Conservation (phyloP, 768 basidiomycete species). For the Pleurotus cornucopiae region DNA sequence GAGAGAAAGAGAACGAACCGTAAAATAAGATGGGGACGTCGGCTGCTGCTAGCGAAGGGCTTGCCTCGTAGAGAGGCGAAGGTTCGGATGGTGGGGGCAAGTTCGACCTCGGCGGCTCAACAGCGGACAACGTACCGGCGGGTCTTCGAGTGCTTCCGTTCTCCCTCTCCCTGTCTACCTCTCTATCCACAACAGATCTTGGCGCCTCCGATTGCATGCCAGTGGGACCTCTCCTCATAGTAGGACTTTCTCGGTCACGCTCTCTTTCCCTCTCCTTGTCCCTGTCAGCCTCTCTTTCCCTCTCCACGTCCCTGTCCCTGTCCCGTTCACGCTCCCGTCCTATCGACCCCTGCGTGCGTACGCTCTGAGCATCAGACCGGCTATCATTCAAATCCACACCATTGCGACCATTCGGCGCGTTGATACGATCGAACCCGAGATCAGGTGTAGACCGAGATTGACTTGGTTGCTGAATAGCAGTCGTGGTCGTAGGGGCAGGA, state of each 20-base stretch:
- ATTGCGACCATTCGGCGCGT: neutral
- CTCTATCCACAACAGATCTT: too few relatives aligned
- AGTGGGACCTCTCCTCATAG: too few relatives aligned
- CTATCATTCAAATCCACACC: neutral
- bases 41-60: neutral
- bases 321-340: neutral
- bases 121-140: neutral
- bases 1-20: slow-evolving; percentile 45
- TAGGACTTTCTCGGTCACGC: neutral
- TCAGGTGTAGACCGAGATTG: neutral
- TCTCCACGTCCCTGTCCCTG: neutral
- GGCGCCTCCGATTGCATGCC: too few relatives aligned
- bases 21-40: slow-evolving; percentile 85
- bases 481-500: neutral
- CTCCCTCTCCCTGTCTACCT: neutral
- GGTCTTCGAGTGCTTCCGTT: neutral
- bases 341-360: slow-evolving; percentile 1
- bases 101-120: neutral
- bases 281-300: neutral
- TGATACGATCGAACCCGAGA: neutral
- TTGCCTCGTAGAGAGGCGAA: neutral
- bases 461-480: neutral
- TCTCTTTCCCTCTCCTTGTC: neutral
- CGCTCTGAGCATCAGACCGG: neutral
- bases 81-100: slow-evolving; percentile 1